phyloP scores from a whole-genome alignment of 345 rosid species.

The Rhizophora apiculata region DNA sequence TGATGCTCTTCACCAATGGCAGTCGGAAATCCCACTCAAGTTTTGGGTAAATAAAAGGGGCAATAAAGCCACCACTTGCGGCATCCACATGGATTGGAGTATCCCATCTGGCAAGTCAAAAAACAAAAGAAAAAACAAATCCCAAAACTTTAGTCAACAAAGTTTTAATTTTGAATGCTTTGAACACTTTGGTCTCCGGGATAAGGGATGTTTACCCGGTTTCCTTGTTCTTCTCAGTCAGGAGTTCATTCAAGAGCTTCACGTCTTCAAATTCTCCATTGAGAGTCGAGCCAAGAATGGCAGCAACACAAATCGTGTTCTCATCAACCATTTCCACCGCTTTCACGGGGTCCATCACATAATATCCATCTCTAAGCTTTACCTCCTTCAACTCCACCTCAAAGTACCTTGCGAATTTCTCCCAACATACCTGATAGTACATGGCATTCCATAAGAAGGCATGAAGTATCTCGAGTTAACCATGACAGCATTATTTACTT shows the following conservation, averaged over 20 bases:
- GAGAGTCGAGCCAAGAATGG: slow-evolving; percentile 32
- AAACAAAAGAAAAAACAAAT: no score
- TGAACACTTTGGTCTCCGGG: no score
- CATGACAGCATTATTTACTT: no score
- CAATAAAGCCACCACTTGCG: slow-evolving; percentile 31
- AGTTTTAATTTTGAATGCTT: no score
- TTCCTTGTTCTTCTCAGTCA: slow-evolving; percentile 22
- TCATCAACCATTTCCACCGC: slow-evolving; percentile 32
- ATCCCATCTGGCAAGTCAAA: slow-evolving; percentile 15
- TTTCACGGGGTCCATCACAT: slow-evolving; percentile 28
- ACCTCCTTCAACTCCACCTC: slow-evolving; percentile 34
- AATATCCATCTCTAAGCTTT: slow-evolving; percentile 28
- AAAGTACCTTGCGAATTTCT: slow-evolving; percentile 31
- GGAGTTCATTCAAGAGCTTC: slow-evolving; percentile 21
- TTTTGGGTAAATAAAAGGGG: slow-evolving; percentile 24
- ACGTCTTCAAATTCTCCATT: slow-evolving; percentile 36
- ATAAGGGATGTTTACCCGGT: slow-evolving; percentile 14
- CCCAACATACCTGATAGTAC: slow-evolving; percentile 22
- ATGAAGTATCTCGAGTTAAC: neutral
- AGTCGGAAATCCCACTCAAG: slow-evolving; percentile 30
- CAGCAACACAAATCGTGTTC: slow-evolving; percentile 34
- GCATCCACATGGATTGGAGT: slow-evolving; percentile 30
- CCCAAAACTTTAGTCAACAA: no score
- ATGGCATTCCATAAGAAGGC: neutral
- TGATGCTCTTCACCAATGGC: slow-evolving; percentile 30